Percentiles rank a stretch among this genome's conserved stretches.
phyloP scores from a whole-genome alignment of 1,284 basidiomycete genomes.

The Naganishia sp. region DNA sequence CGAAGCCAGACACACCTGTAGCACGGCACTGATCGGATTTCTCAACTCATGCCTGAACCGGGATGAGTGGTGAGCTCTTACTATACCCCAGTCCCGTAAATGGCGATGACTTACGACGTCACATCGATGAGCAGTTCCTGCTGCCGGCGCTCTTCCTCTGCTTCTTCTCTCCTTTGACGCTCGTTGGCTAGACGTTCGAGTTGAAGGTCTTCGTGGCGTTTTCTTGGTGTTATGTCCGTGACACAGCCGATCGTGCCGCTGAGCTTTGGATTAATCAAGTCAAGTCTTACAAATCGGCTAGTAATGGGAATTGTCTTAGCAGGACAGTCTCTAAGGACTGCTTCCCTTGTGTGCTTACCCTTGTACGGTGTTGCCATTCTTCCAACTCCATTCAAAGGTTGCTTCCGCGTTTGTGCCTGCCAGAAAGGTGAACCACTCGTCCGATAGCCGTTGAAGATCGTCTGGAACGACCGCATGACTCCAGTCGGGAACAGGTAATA shows the following conservation, averaged over 20 bases:
- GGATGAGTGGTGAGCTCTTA: neutral
- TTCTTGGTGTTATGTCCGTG: slow-evolving; percentile 49
- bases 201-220: slow-evolving; percentile 47
- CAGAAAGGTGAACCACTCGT: slow-evolving; percentile 30
- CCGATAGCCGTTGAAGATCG: slow-evolving; percentile 13
- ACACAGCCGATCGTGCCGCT: slow-evolving; percentile 45
- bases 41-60: slow-evolving; percentile 46
- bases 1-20: slow-evolving; percentile 40
- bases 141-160: slow-evolving; percentile 50
- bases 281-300: slow-evolving; percentile 44
- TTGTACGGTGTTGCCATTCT: slow-evolving; percentile 36
- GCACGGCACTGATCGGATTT: slow-evolving; percentile 50
- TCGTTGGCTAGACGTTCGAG: slow-evolving; percentile 48
- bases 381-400: slow-evolving; percentile 45
- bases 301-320: neutral
- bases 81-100: neutral
- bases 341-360: slow-evolving; percentile 43
- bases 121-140: slow-evolving; percentile 53
- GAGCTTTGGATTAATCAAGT: slow-evolving; percentile 38
- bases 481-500: slow-evolving; percentile 25
- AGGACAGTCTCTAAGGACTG: no score
- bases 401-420: slow-evolving; percentile 26
- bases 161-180: slow-evolving; percentile 46
- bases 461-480: slow-evolving; percentile 16
- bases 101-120: slow-evolving; percentile 37